phyloP scores from a whole-genome alignment of 2,329 filamentous ascomycete genomes.

The Epichloe hybrida region DNA sequence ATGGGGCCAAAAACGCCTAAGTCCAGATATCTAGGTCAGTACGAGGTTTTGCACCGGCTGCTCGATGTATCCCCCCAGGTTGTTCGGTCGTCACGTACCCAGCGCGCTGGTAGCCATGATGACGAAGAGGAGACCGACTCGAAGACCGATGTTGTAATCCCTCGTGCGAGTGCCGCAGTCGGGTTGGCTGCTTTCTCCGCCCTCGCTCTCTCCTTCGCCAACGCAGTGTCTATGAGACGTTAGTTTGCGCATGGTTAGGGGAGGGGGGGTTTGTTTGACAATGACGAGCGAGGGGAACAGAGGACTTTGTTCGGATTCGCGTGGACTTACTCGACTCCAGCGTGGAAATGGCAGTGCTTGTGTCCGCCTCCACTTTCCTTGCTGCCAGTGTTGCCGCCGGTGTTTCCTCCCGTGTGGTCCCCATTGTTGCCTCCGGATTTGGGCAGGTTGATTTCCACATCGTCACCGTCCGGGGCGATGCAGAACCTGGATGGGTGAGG shows the following conservation, averaged over 20 bases:
- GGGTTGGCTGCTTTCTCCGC: slow-evolving; percentile 5
- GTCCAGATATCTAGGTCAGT: too few relatives aligned
- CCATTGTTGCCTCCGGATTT: slow-evolving; percentile 11
- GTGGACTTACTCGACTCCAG: slow-evolving; percentile 52
- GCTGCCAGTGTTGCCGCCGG: neutral
- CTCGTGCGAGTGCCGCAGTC: slow-evolving; percentile 32
- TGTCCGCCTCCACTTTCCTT: slow-evolving; percentile 5
- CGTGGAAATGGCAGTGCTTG: slow-evolving; percentile 47
- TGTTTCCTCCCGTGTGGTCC: slow-evolving; percentile 5
- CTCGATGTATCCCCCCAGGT: neutral
- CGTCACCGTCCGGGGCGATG: slow-evolving; percentile 42
- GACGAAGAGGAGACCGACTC: slow-evolving; percentile 60
- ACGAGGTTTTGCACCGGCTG: neutral
- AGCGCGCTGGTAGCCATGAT: slow-evolving; percentile 55
- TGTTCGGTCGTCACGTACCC: slow-evolving; percentile 26
- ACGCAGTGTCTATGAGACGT: slow-evolving; percentile 39
- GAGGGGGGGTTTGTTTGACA: neutral
- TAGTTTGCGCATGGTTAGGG: slow-evolving; percentile 2
- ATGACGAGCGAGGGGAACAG: neutral
- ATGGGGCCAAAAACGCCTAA: slow-evolving; percentile 52
- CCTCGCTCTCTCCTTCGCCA: slow-evolving; percentile 29
- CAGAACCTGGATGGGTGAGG: slow-evolving; percentile 38
- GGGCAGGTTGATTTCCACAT: slow-evolving; percentile 39
- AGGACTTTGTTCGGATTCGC: neutral
- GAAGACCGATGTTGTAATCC: slow-evolving; percentile 54